Evolutionary conservation across 2,329 filamentous ascomycete species (phyloP).

Genomic region (Ophiostoma australiae): DNA sequence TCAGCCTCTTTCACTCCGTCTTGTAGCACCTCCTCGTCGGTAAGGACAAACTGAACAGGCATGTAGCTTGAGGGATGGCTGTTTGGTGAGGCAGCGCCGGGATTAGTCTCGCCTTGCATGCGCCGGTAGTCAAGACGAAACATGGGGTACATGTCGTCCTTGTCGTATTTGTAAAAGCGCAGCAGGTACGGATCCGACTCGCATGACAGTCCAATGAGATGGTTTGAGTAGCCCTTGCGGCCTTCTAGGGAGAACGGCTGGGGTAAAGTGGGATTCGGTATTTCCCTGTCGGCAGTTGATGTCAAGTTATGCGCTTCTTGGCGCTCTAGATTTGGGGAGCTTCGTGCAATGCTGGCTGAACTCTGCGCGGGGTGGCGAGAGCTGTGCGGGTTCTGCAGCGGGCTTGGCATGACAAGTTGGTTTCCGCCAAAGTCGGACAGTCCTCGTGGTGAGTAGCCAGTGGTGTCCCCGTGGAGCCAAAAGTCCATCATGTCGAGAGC

Average conservation of each 20-base stretch:
- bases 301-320: not conserved
- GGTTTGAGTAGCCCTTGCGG: constrained; percentile 28
- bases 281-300: not conserved
- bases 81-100: constrained; percentile 29
- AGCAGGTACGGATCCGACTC: constrained; percentile 31
- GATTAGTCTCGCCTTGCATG: constrained; percentile 20
- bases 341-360: not conserved
- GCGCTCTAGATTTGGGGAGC: not conserved
- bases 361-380: not conserved
- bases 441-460: not conserved
- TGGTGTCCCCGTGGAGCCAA: not conserved
- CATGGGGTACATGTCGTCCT: constrained; percentile 29
- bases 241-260: not conserved
- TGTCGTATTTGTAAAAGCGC: constrained; percentile 29
- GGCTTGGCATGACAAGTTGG: not conserved
- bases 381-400: not conserved
- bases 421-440: not conserved
- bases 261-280: not conserved
- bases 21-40: not conserved
- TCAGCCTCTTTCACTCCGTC: constrained; percentile 23
- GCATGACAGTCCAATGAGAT: constrained; percentile 29
- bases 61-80: not conserved
- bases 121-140: constrained; percentile 29
- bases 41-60: constrained; percentile 3
- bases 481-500: not conserved